Conservation (phyloP, 495 filamentous ascomycete species). For the Thermothielavioides terrestris region DNA sequence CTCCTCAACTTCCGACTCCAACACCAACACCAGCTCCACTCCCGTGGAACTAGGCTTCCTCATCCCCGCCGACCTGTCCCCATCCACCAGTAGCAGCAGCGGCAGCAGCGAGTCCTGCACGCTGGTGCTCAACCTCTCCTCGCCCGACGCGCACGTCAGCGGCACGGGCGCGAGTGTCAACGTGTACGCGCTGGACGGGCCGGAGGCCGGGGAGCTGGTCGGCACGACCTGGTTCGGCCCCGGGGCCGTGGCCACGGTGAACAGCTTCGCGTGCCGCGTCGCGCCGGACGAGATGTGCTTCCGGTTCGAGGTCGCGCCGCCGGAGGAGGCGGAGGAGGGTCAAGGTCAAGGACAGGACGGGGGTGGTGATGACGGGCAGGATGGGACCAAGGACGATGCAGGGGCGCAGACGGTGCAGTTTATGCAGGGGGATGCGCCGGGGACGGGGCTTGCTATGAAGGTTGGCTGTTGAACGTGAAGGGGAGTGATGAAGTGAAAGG, state of each 20-base stretch:
- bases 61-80: conserved; percentile 7
- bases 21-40: neutral
- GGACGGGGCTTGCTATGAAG: neutral
- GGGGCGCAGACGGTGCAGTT: neutral
- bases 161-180: conserved; percentile 14
- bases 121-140: conserved; percentile 15
- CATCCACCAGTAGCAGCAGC: neutral
- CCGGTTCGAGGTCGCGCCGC: conserved; percentile 11
- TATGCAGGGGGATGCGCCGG: neutral
- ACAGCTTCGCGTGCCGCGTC: conserved; percentile 22
- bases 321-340: neutral
- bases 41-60: conserved; percentile 18
- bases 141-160: neutral
- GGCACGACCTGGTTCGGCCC: conserved; percentile 18
- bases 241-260: conserved; percentile 9
- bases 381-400: neutral
- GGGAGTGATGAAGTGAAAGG: too few relatives aligned
- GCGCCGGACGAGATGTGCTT: conserved; percentile 23
- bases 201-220: conserved; percentile 18
- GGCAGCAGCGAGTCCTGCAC: conserved; percentile 18
- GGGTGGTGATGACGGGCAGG: neutral
- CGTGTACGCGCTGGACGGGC: conserved; percentile 23
- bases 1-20: neutral
- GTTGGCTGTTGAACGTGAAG: neutral
- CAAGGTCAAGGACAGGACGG: neutral